Evolutionary conservation across 108 stramenopile genomes (phyloP), one percentile per base, ranked within the genome.

Genomic region (Cyclotella choctawhatcheeana): DNA sequence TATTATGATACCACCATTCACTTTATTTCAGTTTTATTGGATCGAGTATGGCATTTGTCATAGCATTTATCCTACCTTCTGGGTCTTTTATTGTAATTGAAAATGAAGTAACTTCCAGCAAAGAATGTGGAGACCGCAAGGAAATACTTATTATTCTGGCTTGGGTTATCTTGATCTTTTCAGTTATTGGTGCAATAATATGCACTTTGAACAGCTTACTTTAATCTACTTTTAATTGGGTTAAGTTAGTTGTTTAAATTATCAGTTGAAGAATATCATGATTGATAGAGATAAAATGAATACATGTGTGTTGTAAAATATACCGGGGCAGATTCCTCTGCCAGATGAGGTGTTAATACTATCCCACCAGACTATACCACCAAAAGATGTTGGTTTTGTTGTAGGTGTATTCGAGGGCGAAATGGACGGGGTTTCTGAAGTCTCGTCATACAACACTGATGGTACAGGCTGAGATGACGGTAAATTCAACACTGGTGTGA

Each of bases 41-140:
- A 29, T 87, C 85, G 20, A 82, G 69, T 60, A 76, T 92, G 85
- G 88, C 86, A 2, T 88, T 89, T 71, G 26, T 89, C 7, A 89
- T 95, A 58, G 79, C 86, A 16, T 95, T 90, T 50, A 82, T 91
- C 43, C 63, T 94, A 13, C 93, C 93, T 5, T 65, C 52, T 32
- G 74, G 67, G 5, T 77, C 69, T 43, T 84, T 78, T 52, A 64
- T 82, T 48, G 64, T 64, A 25, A 67, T 85, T 32, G 67, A 82
- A 32, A 82, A 74, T 35, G 59, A 64, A 20, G 47, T 64, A 44
- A 50, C 48, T 0, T 27, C 62, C 10, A 44, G 22, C 22, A 56
- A 52, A 33, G 45, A 66, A n/a, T 32, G 58, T 10, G 33, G 45
- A 24, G 66, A 67, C 44, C 64, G 68, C 6, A 59, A 58, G 14